A percentile compares a stretch with the other conserved stretches of the same genome.
Conservation (phyloP, 2,329 filamentous ascomycete genomes). For the Ustulina deusta region DNA sequence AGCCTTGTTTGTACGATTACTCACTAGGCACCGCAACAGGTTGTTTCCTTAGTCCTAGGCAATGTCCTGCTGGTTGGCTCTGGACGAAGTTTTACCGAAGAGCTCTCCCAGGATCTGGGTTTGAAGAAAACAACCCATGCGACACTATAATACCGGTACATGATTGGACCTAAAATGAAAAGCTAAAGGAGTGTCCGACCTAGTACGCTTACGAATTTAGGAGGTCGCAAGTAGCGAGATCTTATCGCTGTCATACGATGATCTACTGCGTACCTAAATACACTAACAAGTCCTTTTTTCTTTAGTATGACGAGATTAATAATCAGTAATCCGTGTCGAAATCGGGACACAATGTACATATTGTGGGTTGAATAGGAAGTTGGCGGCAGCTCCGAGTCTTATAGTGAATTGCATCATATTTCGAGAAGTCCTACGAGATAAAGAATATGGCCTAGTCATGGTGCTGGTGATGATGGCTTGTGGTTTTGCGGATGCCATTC, state of each 20-base stretch:
- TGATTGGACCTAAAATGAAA: neutral
- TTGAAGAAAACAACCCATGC: neutral
- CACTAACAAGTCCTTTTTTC: neutral
- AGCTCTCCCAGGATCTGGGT: neutral
- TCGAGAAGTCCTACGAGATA: too few relatives aligned
- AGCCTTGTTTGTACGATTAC: neutral
- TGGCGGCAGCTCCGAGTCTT: neutral
- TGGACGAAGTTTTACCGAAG: neutral
- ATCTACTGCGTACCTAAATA: too few relatives aligned
- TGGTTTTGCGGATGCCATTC: conserved; percentile 3
- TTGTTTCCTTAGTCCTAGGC: neutral
- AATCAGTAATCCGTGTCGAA: neutral
- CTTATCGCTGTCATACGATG: neutral
- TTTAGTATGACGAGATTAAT: neutral
- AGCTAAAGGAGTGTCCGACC: neutral
- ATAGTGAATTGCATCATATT: neutral
- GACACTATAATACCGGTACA: neutral
- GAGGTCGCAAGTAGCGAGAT: too few relatives aligned
- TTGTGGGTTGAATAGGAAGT: neutral
- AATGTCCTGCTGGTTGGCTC: neutral
- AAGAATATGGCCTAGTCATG: too few relatives aligned
- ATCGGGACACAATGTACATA: too few relatives aligned
- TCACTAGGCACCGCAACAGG: too few relatives aligned
- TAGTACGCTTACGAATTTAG: neutral
- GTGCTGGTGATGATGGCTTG: conserved; percentile 3